phyloP scores from a whole-genome alignment of 2,329 filamentous ascomycete genomes.

The Paecilomyces sp. region DNA sequence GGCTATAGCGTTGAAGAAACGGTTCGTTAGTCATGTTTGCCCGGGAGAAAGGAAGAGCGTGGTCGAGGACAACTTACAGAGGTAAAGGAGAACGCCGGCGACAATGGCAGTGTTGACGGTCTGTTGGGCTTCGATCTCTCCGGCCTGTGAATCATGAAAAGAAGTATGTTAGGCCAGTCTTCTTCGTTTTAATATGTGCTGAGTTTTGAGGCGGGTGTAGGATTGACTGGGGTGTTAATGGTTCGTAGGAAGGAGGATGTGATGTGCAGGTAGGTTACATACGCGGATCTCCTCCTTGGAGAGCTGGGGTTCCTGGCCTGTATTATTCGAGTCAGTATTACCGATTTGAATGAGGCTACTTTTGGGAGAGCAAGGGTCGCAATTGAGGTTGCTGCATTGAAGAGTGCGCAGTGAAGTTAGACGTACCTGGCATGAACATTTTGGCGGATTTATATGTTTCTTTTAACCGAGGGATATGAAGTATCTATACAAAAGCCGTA shows the following conservation, averaged over 20 bases:
- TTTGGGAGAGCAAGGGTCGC: neutral
- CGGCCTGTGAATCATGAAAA: constrained; percentile 23
- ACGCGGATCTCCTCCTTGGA: constrained; percentile 42
- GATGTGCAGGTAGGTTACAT: constrained; percentile 3
- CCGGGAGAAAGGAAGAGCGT: neutral
- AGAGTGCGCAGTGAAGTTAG: neutral
- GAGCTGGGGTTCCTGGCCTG: constrained; percentile 35
- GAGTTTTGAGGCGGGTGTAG: neutral
- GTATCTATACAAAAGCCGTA: neutral
- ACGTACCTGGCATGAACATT: constrained; percentile 17
- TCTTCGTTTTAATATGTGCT: neutral
- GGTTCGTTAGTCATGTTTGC: neutral
- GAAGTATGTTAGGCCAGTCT: no score
- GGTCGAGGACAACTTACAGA: constrained; percentile 44
- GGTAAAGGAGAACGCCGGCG: constrained; percentile 52
- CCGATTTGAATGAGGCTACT: neutral
- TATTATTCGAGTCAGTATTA: neutral
- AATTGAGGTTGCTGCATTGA: neutral
- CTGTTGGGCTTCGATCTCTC: constrained; percentile 47
- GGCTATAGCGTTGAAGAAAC: constrained; percentile 22
- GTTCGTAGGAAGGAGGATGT: neutral
- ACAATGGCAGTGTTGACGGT: constrained; percentile 49
- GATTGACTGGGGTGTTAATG: neutral
- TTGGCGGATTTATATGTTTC: neutral
- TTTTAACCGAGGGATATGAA: neutral